Base-by-base conservation (phyloP, 352 stramenopile species). In the Pythium volutum region DNA sequence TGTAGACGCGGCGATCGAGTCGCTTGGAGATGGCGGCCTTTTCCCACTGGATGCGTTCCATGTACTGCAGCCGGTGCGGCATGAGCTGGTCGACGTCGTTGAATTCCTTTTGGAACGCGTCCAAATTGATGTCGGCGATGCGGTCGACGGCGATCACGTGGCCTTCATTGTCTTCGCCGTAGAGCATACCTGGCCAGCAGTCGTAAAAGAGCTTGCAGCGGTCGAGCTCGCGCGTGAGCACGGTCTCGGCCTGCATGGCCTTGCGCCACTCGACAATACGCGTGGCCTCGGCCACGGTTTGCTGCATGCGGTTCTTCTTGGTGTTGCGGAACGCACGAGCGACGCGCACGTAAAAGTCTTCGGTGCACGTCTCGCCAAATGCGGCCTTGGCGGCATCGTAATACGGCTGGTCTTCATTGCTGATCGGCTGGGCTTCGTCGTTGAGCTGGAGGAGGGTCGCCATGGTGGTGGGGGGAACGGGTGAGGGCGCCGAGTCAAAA, bases 41-140 rank as follows among this genome's bases (percentile, higher is more conserved):
- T 64, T 91, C 79, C 79, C 79, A 88, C 64, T 90, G 81, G 45
- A 92, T 79, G 15, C 76, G 79, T 62, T 94, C 84, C 79, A 90
- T 90, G 57, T 87, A 87, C 67, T 91, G 81, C 47, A 75, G 74
- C 23, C 82, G 79, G 60, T 91, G 76, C 3, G 77, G 76, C 25
- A 91, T 60, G 26, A 92, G 67, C 22, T 81, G 50, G 22, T 90
- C 79, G 14, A 87, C 55, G 39, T 76, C 64, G 20, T 49, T 34
- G 49, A 94, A 91, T 23, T 79, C 70, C 54, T 79, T 77, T 49
- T 86, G 73, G 57, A 89, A 77, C 1, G 71, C 70, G 18, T 91
- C 81, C 10, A 81, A 33, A 26, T 84, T 76, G 55, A 92, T 90
- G 23, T 91, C 82, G 1, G 62, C 68, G 46, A 92, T 58, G 48